phyloP scores from a whole-genome alignment of 495 filamentous ascomycete species.

The Hyaloscypha hepaticicola region DNA sequence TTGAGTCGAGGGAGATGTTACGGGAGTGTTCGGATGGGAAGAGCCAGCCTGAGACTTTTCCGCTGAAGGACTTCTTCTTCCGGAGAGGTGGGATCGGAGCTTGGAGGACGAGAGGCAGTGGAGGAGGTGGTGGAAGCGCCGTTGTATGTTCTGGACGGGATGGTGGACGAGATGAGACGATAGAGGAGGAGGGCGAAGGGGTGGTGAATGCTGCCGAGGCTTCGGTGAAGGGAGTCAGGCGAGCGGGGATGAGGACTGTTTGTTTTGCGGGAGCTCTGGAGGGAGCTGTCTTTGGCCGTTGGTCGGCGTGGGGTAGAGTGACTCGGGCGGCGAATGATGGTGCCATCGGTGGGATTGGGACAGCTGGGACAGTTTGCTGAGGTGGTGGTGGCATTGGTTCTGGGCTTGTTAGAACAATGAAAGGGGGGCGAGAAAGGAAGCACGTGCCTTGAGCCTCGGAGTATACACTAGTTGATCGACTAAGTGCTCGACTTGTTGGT shows the following conservation, averaged over 20 bases:
- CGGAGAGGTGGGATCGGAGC: constrained; percentile 35
- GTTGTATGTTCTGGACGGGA: not conserved
- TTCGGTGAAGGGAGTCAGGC: constrained; percentile 28
- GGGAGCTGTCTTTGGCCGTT: constrained; percentile 27
- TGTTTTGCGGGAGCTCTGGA: constrained; percentile 26
- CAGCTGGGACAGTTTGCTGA: not conserved
- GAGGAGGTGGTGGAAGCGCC: constrained; percentile 43
- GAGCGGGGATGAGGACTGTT: constrained; percentile 28
- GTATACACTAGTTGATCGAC: constrained; percentile 23
- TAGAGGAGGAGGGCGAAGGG: constrained; percentile 15
- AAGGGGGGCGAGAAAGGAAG: not conserved
- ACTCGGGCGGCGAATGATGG: constrained; percentile 24
- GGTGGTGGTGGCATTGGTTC: constrained; percentile 29
- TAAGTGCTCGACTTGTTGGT: constrained; percentile 28
- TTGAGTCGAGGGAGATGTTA: constrained; percentile 40
- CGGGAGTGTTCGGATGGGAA: constrained; percentile 41
- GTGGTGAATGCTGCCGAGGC: constrained; percentile 26
- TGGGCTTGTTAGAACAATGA: not conserved
- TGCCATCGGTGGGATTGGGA: constrained; percentile 5
- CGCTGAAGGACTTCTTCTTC: constrained; percentile 58
- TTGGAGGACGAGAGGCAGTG: constrained; percentile 50
- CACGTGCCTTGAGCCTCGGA: constrained; percentile 26
- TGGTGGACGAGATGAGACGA: not conserved
- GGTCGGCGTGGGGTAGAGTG: constrained; percentile 11
- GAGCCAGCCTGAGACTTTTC: constrained; percentile 53